Conservation (phyloP, 805 yeast species). For the Myxozyma sirexii region DNA sequence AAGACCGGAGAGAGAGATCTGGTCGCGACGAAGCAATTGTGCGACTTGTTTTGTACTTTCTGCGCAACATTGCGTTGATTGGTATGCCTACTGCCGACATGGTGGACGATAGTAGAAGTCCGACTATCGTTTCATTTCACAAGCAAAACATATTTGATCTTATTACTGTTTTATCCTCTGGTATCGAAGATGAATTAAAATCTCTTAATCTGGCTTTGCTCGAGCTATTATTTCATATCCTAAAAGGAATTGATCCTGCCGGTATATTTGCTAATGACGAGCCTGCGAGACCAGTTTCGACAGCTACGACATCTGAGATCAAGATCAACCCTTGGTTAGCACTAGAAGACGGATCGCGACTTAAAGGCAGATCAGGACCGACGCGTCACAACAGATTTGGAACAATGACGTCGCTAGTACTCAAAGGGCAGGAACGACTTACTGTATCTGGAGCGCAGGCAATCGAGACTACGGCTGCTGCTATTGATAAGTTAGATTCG, state of each 20-base stretch:
- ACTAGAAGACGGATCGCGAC: slow-evolving; percentile 61
- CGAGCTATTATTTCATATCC: slow-evolving; percentile 68
- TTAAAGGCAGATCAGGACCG: slow-evolving; percentile 53
- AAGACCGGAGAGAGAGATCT: slow-evolving; percentile 58
- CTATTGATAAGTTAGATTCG: slow-evolving; percentile 67
- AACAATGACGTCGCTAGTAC: slow-evolving; percentile 71
- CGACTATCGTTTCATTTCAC: slow-evolving; percentile 61
- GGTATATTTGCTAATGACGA: slow-evolving; percentile 34
- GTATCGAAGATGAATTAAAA: slow-evolving; percentile 65
- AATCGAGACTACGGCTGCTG: slow-evolving; percentile 51
- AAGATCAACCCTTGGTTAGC: slow-evolving; percentile 46
- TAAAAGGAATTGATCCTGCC: slow-evolving; percentile 57
- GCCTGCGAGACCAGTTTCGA: slow-evolving; percentile 19
- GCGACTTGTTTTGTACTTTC: slow-evolving; percentile 68
- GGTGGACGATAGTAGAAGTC: slow-evolving; percentile 70
- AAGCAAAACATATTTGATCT: slow-evolving; percentile 73
- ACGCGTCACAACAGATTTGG: slow-evolving; percentile 92
- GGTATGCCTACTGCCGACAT: slow-evolving; percentile 63
- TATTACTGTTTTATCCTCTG: slow-evolving; percentile 68
- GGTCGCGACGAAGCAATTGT: slow-evolving; percentile 73
- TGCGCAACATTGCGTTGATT: slow-evolving; percentile 77
- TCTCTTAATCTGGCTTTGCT: slow-evolving; percentile 63
- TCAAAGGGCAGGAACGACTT: slow-evolving; percentile 58
- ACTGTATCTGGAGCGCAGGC: slow-evolving; percentile 77
- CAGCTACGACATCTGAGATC: not conserved